phyloP scores from a whole-genome alignment of 2,329 filamentous ascomycete species.

The Aspergillus versicolor region DNA sequence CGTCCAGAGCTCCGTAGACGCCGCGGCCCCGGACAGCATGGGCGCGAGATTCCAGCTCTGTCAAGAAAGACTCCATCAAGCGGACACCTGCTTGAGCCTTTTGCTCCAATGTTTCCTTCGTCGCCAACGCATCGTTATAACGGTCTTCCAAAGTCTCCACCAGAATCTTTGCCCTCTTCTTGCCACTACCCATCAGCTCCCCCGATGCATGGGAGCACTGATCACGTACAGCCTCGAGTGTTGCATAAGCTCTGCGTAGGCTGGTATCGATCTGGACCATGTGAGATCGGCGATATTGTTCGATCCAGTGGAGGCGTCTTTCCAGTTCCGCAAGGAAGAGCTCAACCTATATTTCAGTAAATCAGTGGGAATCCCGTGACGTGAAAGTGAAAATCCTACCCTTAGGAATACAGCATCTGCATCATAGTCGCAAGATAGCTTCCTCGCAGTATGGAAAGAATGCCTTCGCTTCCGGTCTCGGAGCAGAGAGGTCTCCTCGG shows the following conservation, averaged over 20 bases:
- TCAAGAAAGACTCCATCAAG: slow-evolving; percentile 79
- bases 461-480: slow-evolving; percentile 44
- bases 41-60: slow-evolving; percentile 79
- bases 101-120: slow-evolving; percentile 83
- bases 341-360: slow-evolving; percentile 37
- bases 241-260: slow-evolving; percentile 80
- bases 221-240: slow-evolving; percentile 80
- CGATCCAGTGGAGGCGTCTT: slow-evolving; percentile 80
- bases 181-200: slow-evolving; percentile 83
- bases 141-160: slow-evolving; percentile 87
- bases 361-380: slow-evolving; percentile 8
- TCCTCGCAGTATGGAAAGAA: slow-evolving; percentile 45
- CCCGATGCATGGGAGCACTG: slow-evolving; percentile 88
- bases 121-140: slow-evolving; percentile 81
- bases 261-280: slow-evolving; percentile 79
- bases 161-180: slow-evolving; percentile 79
- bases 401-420: slow-evolving; percentile 46
- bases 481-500: slow-evolving; percentile 34
- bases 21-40: slow-evolving; percentile 77
- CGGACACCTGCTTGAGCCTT: slow-evolving; percentile 87
- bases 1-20: slow-evolving; percentile 74
- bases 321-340: slow-evolving; percentile 74
- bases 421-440: slow-evolving; percentile 45
- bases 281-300: slow-evolving; percentile 80
- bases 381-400: slow-evolving; percentile 23